Evolutionary conservation across 345 rosid genomes (phyloP), one percentile per base, ranked within the genome.

Genomic region (Nasturtium officinale): DNA sequence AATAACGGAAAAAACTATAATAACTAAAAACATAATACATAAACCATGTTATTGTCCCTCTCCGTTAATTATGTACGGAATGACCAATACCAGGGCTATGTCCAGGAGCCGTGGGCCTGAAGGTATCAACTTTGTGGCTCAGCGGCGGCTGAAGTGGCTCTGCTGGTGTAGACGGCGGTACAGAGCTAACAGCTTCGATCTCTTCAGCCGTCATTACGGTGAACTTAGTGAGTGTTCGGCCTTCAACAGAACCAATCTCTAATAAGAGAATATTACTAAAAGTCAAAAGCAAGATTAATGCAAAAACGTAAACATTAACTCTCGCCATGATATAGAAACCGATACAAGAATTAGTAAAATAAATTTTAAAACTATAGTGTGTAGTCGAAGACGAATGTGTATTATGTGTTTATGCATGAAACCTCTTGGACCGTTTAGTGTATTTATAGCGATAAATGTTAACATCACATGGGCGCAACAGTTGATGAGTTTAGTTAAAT

Each of bases 1-100:
- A 40, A 42, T 15, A 72, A 42, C n/a, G 69, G 56, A 55, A 30
- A 23, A 11, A 53, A 30, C 11, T 54, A 73, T 16, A 12, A 1
- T n/a, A 55, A 33, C 20, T 32, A n/a, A 43, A 40, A 42, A 61
- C 28, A 38, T n/a, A 26, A 18, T 38, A 25, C 37, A 52, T 52
- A 51, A 13, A 63, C 63, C 45, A 42, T 61, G 6, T 21, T 63
- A 61, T 50, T 26, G 51, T 25, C 64, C 37, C 5, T 43, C 42
- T 55, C 40, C 56, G 23, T 56, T 46, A 65, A 17, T 12, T 64
- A 17, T 73, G 77, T 65, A 56, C 65, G 58, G 77, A 80, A 69
- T 87, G 90, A 23, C 89, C 88, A 40, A 85, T 85, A 5, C 88
- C 88, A 10, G 88, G 88, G 70, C 88, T 85, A 47, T 85, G 77